phyloP scores from a whole-genome alignment of 1,139 yeast species.

The Taiozyma sp. region DNA sequence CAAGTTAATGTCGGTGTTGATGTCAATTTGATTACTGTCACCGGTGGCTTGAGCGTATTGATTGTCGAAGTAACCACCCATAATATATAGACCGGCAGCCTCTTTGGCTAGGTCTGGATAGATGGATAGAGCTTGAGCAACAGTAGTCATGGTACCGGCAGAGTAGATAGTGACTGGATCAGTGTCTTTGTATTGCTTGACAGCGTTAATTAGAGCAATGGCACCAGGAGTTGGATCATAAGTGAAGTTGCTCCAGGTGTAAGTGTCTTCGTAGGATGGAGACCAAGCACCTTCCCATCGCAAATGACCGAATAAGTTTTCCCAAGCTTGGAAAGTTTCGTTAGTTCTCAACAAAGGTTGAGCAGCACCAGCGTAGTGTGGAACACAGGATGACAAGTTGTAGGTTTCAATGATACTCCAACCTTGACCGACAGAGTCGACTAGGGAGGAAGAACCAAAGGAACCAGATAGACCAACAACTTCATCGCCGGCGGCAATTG shows the following conservation, averaged over 20 bases:
- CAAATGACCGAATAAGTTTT: slow-evolving; percentile 32
- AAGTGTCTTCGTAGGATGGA: slow-evolving; percentile 28
- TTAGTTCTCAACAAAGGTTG: slow-evolving; percentile 34
- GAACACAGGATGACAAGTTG: slow-evolving; percentile 34
- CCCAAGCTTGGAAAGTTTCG: slow-evolving; percentile 36
- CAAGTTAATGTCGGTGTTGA: slow-evolving; percentile 38
- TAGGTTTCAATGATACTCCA: slow-evolving; percentile 27
- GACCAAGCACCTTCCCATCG: slow-evolving; percentile 41
- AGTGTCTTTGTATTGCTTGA: slow-evolving; percentile 30
- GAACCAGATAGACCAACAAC: slow-evolving; percentile 35
- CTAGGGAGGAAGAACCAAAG: slow-evolving; percentile 35
- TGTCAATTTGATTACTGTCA: slow-evolving; percentile 28
- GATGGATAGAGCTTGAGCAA: slow-evolving; percentile 37
- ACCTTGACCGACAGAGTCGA: slow-evolving; percentile 33
- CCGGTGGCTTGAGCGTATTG: slow-evolving; percentile 36
- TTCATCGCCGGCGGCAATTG: slow-evolving; percentile 35
- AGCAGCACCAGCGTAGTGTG: slow-evolving; percentile 35
- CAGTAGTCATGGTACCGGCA: slow-evolving; percentile 39
- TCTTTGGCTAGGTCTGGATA: slow-evolving; percentile 36
- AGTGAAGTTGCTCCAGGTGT: slow-evolving; percentile 29
- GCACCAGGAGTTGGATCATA: slow-evolving; percentile 32
- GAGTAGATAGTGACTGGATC: slow-evolving; percentile 32
- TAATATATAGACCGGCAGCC: slow-evolving; percentile 35
- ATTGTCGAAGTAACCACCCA: slow-evolving; percentile 40
- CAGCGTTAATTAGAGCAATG: slow-evolving; percentile 35